Percentiles rank a stretch among this genome's conserved stretches.
Evolutionary conservation across 371 early-diverging fungal species (phyloP).

Genomic region (Apophysomyces trapeziformis): DNA sequence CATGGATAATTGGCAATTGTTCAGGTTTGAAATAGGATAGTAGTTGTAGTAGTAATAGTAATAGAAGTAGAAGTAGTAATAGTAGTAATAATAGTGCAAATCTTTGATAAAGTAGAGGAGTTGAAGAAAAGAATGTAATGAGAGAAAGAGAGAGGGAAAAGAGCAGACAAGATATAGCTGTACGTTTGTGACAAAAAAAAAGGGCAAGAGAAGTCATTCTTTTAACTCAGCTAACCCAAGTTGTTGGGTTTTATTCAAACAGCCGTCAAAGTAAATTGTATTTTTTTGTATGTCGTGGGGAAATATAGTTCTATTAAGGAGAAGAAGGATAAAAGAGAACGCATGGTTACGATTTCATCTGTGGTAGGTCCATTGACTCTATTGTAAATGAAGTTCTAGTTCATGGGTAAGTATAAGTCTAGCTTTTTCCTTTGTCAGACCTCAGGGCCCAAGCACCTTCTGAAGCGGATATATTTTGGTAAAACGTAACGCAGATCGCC

Average conservation of each 20-base stretch:
- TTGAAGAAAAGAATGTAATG: background rate
- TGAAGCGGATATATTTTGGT: background rate
- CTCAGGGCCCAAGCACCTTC: slow-evolving; percentile 5
- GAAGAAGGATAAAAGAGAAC: background rate
- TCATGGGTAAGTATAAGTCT: background rate
- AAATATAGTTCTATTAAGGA: slow-evolving; percentile 9
- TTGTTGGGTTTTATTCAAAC: background rate
- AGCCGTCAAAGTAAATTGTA: background rate
- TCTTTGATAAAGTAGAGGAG: background rate
- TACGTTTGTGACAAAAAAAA: background rate
- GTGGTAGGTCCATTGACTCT: background rate
- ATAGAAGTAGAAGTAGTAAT: no score
- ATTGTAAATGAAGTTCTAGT: background rate
- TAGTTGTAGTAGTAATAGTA: no score
- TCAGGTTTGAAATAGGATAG: no score
- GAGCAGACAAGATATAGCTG: background rate
- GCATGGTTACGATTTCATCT: slow-evolving; percentile 6
- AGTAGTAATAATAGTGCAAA: no score
- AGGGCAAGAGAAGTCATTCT: background rate
- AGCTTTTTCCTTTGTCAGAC: slow-evolving; percentile 5
- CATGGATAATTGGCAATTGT: background rate
- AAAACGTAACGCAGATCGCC: slow-evolving; percentile 11
- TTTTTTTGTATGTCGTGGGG: background rate
- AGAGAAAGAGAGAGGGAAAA: background rate
- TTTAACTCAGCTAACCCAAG: slow-evolving; percentile 3